Percentiles rank a stretch among this genome's conserved stretches.
These are phyloP conservation scores for Diaporthe batatas DNA, from an alignment of 2,329 filamentous ascomycete genomes.

Conservation along the genomic window DNA sequence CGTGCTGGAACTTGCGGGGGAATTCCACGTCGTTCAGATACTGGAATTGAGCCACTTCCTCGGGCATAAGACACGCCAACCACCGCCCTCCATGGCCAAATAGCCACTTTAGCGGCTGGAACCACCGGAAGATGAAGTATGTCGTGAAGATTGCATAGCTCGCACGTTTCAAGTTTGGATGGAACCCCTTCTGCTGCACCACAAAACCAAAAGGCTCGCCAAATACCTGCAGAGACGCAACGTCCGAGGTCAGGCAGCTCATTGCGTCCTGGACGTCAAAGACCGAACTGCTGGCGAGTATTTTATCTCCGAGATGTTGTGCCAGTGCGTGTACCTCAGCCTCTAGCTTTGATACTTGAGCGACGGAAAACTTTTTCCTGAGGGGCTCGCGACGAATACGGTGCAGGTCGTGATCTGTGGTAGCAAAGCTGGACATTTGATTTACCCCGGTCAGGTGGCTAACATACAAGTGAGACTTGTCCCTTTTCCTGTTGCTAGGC, in stretches of 20 bases:
- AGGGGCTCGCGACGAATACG: slow-evolving; percentile 13
- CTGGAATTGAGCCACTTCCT: slow-evolving; percentile 21
- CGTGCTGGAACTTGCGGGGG: slow-evolving; percentile 3
- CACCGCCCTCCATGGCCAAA: slow-evolving; percentile 3
- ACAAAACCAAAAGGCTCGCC: slow-evolving; percentile 44
- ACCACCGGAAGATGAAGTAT: slow-evolving; percentile 7
- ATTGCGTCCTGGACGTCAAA: slow-evolving; percentile 27
- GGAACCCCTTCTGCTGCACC: slow-evolving; percentile 31
- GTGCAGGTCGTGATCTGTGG: slow-evolving; percentile 20
- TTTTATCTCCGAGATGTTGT: slow-evolving; percentile 41
- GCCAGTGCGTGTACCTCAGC: neutral
- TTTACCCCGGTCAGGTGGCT: slow-evolving; percentile 18
- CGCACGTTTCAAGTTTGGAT: slow-evolving; percentile 32
- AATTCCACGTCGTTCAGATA: slow-evolving; percentile 19
- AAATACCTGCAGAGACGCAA: slow-evolving; percentile 1
- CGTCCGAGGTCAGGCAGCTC: slow-evolving; percentile 24
- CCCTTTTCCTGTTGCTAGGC: neutral
- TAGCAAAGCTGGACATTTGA: slow-evolving; percentile 4
- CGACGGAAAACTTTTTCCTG: neutral
- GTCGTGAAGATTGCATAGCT: slow-evolving; percentile 35
- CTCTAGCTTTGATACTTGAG: neutral
- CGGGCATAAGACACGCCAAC: neutral
- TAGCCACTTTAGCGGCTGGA: slow-evolving; percentile 7
- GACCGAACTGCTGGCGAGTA: slow-evolving; percentile 29
- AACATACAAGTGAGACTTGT: slow-evolving; percentile 12